Evolutionary conservation across 2,329 filamentous ascomycete genomes (phyloP).

Genomic region (Aureobasidium mangrovei): DNA sequence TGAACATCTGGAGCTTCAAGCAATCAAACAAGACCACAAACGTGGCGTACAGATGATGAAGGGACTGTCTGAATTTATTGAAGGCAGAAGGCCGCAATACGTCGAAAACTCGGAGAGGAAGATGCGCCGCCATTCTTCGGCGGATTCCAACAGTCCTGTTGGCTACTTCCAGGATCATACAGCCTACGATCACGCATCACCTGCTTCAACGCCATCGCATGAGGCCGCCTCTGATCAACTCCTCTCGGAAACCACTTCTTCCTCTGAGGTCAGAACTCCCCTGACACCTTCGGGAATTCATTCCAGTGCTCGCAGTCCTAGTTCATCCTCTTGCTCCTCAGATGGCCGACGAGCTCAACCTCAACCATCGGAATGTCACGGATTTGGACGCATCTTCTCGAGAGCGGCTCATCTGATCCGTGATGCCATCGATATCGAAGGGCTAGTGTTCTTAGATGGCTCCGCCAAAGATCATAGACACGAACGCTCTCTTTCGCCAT

Average conservation of each 20-base stretch:
- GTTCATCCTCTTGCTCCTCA: neutral
- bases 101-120: neutral
- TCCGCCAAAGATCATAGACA: neutral
- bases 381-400: constrained; percentile 27
- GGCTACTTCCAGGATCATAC: neutral
- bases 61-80: constrained; percentile 18
- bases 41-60: constrained; percentile 17
- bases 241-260: no score
- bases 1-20: constrained; percentile 12
- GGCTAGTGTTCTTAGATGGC: constrained; percentile 32
- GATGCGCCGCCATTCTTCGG: neutral
- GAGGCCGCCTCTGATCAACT: no score
- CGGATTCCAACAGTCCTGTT: neutral
- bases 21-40: constrained; percentile 13
- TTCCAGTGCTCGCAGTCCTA: no score
- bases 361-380: constrained; percentile 22
- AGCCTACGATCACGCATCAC: no score
- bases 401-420: constrained; percentile 39
- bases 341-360: neutral
- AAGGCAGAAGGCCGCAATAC: neutral
- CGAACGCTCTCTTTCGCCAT: neutral
- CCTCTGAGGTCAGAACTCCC: no score
- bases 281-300: no score
- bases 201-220: no score
- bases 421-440: constrained; percentile 36